A percentile compares a stretch with the other conserved stretches of the same genome.
Conservation (phyloP, 352 stramenopile species). For the Pythium periplocum region DNA sequence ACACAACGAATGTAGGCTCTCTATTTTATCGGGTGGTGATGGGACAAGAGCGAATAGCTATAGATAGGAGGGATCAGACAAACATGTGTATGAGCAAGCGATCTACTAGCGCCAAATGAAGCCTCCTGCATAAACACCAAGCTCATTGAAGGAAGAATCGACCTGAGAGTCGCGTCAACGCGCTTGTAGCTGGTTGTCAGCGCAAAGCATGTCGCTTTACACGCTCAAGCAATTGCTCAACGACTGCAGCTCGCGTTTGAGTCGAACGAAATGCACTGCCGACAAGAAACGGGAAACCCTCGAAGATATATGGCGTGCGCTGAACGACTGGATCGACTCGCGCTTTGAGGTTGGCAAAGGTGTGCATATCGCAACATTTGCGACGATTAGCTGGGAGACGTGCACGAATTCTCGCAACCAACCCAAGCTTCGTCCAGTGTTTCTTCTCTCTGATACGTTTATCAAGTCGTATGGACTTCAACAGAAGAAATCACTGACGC, state of each 20-base stretch:
- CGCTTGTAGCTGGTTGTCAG: constrained; percentile 1
- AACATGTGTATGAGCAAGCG: too few species aligned
- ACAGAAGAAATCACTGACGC: constrained; percentile 29
- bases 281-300: constrained; percentile 71
- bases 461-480: constrained; percentile 55
- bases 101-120: too few species aligned
- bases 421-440: constrained; percentile 44
- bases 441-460: constrained; percentile 68
- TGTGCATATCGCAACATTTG: constrained; percentile 72
- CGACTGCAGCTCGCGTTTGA: constrained; percentile 56
- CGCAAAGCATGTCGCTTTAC: constrained; percentile 52
- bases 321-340: constrained; percentile 77
- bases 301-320: constrained; percentile 59
- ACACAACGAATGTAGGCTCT: too few species aligned
- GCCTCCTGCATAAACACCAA: too few species aligned
- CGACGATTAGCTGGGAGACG: constrained; percentile 64
- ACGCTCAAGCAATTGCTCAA: constrained; percentile 71
- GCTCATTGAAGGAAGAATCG: background rate
- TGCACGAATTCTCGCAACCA: constrained; percentile 55
- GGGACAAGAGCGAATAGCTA: too few species aligned
- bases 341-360: constrained; percentile 66
- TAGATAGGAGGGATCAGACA: too few species aligned
- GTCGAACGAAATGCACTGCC: constrained; percentile 43
- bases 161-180: constrained; percentile 1
- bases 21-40: too few species aligned